Evolutionary conservation across 2,329 filamentous ascomycete species (phyloP).

Genomic region (Aspergillus proliferans): DNA sequence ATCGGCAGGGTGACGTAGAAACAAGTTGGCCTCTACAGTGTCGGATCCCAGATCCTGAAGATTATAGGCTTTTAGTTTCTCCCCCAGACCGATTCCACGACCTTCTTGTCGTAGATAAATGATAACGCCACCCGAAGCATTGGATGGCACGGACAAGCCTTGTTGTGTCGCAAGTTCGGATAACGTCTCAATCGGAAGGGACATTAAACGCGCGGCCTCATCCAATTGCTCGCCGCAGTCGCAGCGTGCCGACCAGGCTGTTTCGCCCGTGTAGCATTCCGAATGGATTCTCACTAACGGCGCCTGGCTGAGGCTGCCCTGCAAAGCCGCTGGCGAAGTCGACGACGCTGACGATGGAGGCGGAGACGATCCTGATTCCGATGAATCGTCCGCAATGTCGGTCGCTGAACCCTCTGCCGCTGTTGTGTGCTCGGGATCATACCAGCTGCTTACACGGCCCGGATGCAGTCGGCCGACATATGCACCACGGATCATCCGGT

Average conservation of each 20-base stretch:
- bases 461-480: constrained; percentile 85
- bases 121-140: constrained; percentile 73
- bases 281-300: constrained; percentile 93
- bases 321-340: constrained; percentile 11
- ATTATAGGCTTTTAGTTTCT: constrained; percentile 98
- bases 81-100: constrained; percentile 84
- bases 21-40: constrained; percentile 89
- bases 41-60: constrained; percentile 95
- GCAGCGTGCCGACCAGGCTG: constrained; percentile 94
- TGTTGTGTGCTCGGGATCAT: constrained; percentile 38
- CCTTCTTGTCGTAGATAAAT: constrained; percentile 95
- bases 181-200: constrained; percentile 47
- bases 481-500: constrained; percentile 84
- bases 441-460: constrained; percentile 69
- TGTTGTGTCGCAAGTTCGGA: constrained; percentile 21
- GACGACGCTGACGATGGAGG: background rate
- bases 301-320: constrained; percentile 28
- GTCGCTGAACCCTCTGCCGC: constrained; percentile 10
- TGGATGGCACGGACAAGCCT: constrained; percentile 36
- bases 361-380: constrained; percentile 11
- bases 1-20: constrained; percentile 88
- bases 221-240: constrained; percentile 98
- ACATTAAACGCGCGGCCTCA: constrained; percentile 91
- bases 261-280: constrained; percentile 98
- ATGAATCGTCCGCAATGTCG: constrained; percentile 3